phyloP scores from a whole-genome alignment of 768 basidiomycete species.

The Pulveroboletus sp. region DNA sequence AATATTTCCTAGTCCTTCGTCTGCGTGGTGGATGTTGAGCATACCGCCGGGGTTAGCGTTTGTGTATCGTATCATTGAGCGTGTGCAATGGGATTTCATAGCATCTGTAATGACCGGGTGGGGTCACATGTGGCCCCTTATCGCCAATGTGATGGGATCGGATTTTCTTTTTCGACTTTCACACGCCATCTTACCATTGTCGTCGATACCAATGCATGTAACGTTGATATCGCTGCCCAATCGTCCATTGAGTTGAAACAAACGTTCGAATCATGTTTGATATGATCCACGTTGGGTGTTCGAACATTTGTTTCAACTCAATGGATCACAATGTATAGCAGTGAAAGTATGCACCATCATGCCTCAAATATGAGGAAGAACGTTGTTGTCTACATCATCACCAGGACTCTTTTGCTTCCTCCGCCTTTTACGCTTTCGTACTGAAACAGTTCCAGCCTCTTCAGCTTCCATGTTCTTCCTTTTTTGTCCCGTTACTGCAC shows the following conservation, averaged over 20 bases:
- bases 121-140: no score
- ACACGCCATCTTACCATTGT: no score
- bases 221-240: no score
- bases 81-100: neutral
- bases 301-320: no score
- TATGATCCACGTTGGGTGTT: no score
- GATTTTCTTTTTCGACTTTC: no score
- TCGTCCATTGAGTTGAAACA: no score
- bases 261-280: neutral
- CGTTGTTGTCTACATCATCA: neutral
- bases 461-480: constrained; percentile 9
- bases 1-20: constrained; percentile 52
- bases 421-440: constrained; percentile 25
- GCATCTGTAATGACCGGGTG: neutral
- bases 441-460: neutral
- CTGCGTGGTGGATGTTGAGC: constrained; percentile 71
- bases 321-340: no score
- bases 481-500: constrained; percentile 12
- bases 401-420: constrained; percentile 4
- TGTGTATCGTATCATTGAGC: constrained; percentile 6
- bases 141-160: no score
- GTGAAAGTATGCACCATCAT: no score
- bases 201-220: no score
- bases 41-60: neutral
- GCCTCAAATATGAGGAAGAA: neutral